Conservation (phyloP, 768 basidiomycete species). For the Termitomyces sp. region DNA sequence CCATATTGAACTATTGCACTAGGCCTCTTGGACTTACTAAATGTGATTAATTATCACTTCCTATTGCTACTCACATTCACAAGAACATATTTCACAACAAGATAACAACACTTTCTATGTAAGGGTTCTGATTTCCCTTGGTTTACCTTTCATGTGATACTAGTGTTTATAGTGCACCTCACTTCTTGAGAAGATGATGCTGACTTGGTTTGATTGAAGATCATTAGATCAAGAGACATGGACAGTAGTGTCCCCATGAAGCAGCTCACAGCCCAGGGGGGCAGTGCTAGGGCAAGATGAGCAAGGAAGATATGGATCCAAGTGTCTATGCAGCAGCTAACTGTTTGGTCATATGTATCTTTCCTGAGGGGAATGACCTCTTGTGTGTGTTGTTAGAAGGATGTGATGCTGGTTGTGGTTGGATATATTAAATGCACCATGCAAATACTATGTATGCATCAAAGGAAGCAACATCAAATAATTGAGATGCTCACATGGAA, state of each 20-base stretch:
- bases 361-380: conserved; percentile 27
- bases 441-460: conserved; percentile 58
- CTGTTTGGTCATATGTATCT: conserved; percentile 74
- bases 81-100: neutral
- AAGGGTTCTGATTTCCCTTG: neutral
- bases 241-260: too few relatives aligned
- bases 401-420: conserved; percentile 26
- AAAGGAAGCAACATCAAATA: neutral
- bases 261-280: too few relatives aligned
- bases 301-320: too few relatives aligned
- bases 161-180: neutral
- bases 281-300: too few relatives aligned
- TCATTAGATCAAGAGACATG: too few relatives aligned
- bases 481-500: conserved; percentile 44
- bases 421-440: conserved; percentile 84
- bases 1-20: neutral
- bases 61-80: neutral
- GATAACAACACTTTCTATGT: neutral
- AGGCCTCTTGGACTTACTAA: conserved; percentile 13
- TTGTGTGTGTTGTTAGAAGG: conserved; percentile 22
- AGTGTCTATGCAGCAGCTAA: too few relatives aligned
- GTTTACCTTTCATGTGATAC: neutral
- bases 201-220: too few relatives aligned
- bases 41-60: neutral
- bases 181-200: too few relatives aligned